These are phyloP conservation scores for Penicillium canariense DNA, from an alignment of 495 filamentous ascomycete species.

Conservation along the genomic window DNA sequence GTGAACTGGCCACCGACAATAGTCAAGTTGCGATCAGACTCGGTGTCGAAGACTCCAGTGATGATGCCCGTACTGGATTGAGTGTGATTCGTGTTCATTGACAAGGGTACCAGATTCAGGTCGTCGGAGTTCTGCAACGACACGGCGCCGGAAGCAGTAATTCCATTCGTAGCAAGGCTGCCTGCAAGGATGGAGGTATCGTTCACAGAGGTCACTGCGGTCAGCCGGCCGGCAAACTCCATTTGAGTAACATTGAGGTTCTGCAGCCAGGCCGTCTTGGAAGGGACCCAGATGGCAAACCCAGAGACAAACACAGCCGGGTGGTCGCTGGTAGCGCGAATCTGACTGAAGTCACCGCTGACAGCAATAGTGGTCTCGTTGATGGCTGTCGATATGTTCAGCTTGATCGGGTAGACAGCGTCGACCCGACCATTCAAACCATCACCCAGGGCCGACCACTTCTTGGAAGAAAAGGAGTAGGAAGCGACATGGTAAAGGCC, in stretches of 20 bases:
- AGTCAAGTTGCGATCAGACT: constrained; percentile 71
- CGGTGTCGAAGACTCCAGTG: constrained; percentile 72
- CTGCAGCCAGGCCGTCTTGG: constrained; percentile 81
- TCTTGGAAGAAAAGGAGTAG: constrained; percentile 64
- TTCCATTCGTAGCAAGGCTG: constrained; percentile 65
- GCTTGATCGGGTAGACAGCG: constrained; percentile 67
- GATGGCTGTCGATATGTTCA: constrained; percentile 71
- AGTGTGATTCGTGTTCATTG: constrained; percentile 59
- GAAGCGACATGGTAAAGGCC: constrained; percentile 72
- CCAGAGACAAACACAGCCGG: constrained; percentile 60
- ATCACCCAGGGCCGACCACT: constrained; percentile 77
- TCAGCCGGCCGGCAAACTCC: constrained; percentile 67
- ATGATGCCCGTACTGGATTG: constrained; percentile 61
- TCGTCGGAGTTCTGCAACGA: constrained; percentile 52
- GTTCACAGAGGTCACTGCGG: constrained; percentile 61
- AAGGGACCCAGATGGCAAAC: constrained; percentile 94
- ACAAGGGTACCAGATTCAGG: constrained; percentile 53
- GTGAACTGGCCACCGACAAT: constrained; percentile 87
- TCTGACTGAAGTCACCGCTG: constrained; percentile 74
- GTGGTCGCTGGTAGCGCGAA: constrained; percentile 64
- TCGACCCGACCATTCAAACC: constrained; percentile 81
- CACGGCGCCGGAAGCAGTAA: constrained; percentile 67
- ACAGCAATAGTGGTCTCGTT: constrained; percentile 74
- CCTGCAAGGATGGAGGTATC: constrained; percentile 72
- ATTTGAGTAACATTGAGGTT: constrained; percentile 68